Base-by-base conservation (phyloP, 208 protist species). In the Crithidia sp. region DNA sequence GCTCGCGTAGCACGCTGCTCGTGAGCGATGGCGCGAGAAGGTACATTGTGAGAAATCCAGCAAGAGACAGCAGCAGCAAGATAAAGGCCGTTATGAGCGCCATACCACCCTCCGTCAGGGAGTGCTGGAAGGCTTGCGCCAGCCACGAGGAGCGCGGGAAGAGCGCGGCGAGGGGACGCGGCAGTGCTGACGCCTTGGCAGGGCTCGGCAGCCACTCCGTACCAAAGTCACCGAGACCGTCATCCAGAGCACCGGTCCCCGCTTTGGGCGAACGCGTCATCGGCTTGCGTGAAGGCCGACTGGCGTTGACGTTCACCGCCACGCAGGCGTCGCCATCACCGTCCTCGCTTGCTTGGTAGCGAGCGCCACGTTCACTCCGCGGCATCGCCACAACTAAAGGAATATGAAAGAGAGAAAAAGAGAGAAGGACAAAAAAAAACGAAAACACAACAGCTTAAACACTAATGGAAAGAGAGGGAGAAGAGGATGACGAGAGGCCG, bases 91-190 rank as follows among this genome's bases (percentile, higher is more conserved):
- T 47, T 36, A 68, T 67, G 52, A 78, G 66, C 3, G 74, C 58
- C 74, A 78, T 78, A 4, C 74, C 74, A 17, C 50, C 58, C 52
- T 78, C 74, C 10, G 74, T 58, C 66, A 78, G 16, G 5, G 66
- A 14, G 39, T 61, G 72, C 36, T 72, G 66, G 41, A 72, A 72
- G 3, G 60, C 74, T 60, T 72, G 66, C 43, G 56, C 66, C 0
- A 56, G n/a, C 52, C 50, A 68, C 39, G 63, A 57, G 2, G 50
- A 57, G 49, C 36, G 40, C 16, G 63, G 14, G 10, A 56, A 59
- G 28, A 56, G 8, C 2, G 36, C 5, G 2, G 63, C 4, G 12
- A 49, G 47, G 2, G 49, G 16, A 5, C 63, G 36, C 16, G 63
- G 50, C 2, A 50, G 39, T 14, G 40, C 8, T 0, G 50, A 2